Evolutionary conservation across 2,329 filamentous ascomycete genomes (phyloP), one percentile per base, ranked within the genome.

Genomic region (Delphinella strobiligena): DNA sequence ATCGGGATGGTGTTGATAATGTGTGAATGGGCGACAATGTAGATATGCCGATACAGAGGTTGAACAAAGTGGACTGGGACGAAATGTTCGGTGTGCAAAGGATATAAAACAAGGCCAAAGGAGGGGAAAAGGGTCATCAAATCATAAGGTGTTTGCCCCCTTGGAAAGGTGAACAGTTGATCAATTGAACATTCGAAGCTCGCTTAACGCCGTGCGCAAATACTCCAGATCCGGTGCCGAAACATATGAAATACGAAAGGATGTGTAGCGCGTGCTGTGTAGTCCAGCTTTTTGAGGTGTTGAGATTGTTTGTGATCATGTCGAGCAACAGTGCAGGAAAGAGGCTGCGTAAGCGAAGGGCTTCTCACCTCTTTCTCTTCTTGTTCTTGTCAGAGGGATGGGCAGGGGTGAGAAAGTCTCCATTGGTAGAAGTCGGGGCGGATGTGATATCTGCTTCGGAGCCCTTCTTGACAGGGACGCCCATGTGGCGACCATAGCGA

Each of bases 401-500:
- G 3, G 56, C 53, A 11, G 56, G 57, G 18, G 56, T 54, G 19
- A 59, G 45, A 42, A 59, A 59, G 31, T 51, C 50, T 11, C 49
- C 51, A 51, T 60, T 10, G 56, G 56, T 30, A 53, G 50, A 32
- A 45, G 30, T 38, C 17, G 58, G 46, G 15, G 37, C 24, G 42
- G 43, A 17, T 43, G 44, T 29, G 40, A 39, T 27, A 40, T 38
- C 19, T 40, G 45, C 5, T 44, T 42, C 50, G 18, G 47, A 49
- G 7, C 51, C 53, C 53, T 77, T 78, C 62, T 79, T 80, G 46
- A 80, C 71, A 1, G 75, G 66, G 22, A 80, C 75, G 38, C 78
- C 74, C 77, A 81, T 78, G 56, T 80, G 72, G 42, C 78, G 69
- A 44, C 78, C 75, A 52, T 95, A 96, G 42, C 91, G 80, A 47